Percentiles rank a stretch among this genome's conserved stretches.
These are phyloP conservation scores for Capsella bursapastoris DNA, from an alignment of 345 rosid genomes.

Conservation along the genomic window DNA sequence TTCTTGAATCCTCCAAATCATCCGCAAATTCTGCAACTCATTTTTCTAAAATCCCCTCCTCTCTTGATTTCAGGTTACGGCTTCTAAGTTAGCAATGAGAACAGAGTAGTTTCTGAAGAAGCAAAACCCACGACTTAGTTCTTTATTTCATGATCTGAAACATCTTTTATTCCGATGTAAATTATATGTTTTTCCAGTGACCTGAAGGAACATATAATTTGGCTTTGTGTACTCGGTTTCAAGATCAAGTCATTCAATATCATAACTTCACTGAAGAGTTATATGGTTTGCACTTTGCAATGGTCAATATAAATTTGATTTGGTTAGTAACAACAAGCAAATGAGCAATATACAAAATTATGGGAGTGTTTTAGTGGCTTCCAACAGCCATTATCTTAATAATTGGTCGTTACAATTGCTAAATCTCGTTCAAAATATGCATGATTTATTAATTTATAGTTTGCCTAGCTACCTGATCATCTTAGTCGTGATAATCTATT, in stretches of 20 bases:
- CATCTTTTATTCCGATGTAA: slow-evolving; percentile 1
- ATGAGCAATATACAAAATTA: too few species aligned
- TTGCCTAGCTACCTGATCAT: too few species aligned
- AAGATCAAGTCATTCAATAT: slow-evolving; percentile 17
- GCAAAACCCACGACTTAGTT: slow-evolving; percentile 26
- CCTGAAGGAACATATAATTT: slow-evolving; percentile 21
- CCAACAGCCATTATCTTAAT: too few species aligned
- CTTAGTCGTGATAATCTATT: too few species aligned
- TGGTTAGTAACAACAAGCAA: too few species aligned
- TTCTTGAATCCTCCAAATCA: neutral
- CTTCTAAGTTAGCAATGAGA: slow-evolving; percentile 35
- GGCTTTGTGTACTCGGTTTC: slow-evolving; percentile 7
- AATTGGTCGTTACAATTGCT: too few species aligned
- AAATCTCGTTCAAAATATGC: too few species aligned
- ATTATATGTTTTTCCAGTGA: slow-evolving; percentile 31
- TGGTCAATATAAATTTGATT: neutral
- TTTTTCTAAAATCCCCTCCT: neutral
- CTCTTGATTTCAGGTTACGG: slow-evolving; percentile 31
- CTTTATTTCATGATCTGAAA: neutral
- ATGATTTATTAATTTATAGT: too few species aligned
- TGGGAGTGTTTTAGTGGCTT: too few species aligned
- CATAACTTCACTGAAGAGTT: neutral
- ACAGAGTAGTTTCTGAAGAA: slow-evolving; percentile 18
- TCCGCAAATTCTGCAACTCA: neutral
- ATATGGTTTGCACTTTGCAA: slow-evolving; percentile 12